Evolutionary conservation across 495 filamentous ascomycete genomes (phyloP).

Genomic region (Podospora conica): DNA sequence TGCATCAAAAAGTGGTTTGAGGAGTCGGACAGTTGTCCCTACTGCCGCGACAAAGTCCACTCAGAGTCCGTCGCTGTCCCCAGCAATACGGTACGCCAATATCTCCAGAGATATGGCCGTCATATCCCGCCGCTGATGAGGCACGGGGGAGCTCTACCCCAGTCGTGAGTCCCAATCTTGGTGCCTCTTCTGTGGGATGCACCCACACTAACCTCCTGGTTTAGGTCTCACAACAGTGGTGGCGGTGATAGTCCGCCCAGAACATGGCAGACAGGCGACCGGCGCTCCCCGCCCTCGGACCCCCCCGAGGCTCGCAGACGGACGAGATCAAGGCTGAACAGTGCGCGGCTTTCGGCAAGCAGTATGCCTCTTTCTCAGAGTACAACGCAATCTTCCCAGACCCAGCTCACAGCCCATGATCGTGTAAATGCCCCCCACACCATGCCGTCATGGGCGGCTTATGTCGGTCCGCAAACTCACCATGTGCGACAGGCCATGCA

Average conservation of each 20-base stretch:
- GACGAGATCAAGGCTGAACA: conserved; percentile 33
- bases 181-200: background rate
- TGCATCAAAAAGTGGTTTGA: conserved; percentile 58
- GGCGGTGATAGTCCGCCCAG: conserved; percentile 8
- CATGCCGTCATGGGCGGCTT: conserved; percentile 3
- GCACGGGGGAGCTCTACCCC: background rate
- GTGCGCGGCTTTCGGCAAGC: conserved; percentile 14
- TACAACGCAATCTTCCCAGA: conserved; percentile 12
- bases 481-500: conserved; percentile 16
- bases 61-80: conserved; percentile 34
- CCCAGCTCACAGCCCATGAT: conserved; percentile 20
- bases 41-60: conserved; percentile 51
- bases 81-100: conserved; percentile 12
- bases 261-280: conserved; percentile 23
- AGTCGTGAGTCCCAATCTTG: background rate
- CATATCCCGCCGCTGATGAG: background rate
- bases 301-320: conserved; percentile 31
- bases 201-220: background rate
- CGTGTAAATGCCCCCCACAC: conserved; percentile 19
- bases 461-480: conserved; percentile 5
- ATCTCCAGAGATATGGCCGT: background rate
- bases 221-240: background rate
- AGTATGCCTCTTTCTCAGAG: background rate
- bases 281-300: conserved; percentile 36
- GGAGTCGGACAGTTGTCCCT: conserved; percentile 53